Evolutionary conservation across 306 rosid genomes (phyloP).

Genomic region (Dalbergia cultrata): DNA sequence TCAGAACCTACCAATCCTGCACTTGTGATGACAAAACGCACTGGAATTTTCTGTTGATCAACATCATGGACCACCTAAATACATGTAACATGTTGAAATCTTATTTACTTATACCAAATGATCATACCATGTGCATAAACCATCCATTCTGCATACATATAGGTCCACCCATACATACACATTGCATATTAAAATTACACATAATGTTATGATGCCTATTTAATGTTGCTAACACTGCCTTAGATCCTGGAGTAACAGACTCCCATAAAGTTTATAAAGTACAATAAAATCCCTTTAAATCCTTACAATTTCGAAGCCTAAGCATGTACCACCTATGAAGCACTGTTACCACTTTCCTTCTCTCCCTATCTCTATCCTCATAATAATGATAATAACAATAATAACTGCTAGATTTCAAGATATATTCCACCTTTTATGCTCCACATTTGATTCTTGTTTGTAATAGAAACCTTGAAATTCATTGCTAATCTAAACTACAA

Average conservation of each 20-base stretch:
- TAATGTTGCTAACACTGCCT: slow-evolving; percentile 5
- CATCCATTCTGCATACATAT: slow-evolving; percentile 32
- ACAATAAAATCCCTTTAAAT: not conserved
- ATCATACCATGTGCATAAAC: slow-evolving; percentile 27
- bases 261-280: slow-evolving; percentile 24
- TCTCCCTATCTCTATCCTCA: not conserved
- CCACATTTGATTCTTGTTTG: not conserved
- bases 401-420: not conserved
- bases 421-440: slow-evolving; percentile 18
- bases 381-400: not conserved
- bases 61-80: slow-evolving; percentile 91
- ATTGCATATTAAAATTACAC: not conserved
- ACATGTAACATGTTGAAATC: slow-evolving; percentile 30
- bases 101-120: slow-evolving; percentile 20
- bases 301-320: slow-evolving; percentile 5
- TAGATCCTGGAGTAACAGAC: slow-evolving; percentile 17
- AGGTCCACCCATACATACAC: not conserved
- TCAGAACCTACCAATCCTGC: slow-evolving; percentile 95
- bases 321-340: slow-evolving; percentile 1
- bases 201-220: not conserved
- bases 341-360: slow-evolving; percentile 3
- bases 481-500: slow-evolving; percentile 20
- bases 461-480: slow-evolving; percentile 13
- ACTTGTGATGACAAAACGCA: slow-evolving; percentile 87
- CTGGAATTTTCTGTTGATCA: slow-evolving; percentile 86